A percentile compares a stretch with the other conserved stretches of the same genome.
phyloP scores from a whole-genome alignment of 129 eudicot species.

The Flaveria trinervia region DNA sequence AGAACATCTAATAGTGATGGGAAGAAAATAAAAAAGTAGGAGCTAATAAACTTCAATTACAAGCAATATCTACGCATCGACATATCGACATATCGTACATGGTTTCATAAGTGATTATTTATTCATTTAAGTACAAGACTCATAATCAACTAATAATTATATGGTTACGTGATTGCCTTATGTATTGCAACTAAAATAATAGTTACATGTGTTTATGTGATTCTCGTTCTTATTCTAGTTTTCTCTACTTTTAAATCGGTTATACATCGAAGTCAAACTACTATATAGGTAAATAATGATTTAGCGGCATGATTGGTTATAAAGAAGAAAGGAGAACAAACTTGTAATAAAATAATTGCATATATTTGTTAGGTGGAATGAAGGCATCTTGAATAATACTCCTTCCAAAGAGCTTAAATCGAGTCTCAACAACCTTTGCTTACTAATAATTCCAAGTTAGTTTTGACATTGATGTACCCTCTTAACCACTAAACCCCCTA shows the following conservation, averaged over 20 bases:
- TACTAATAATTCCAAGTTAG: constrained; percentile 33
- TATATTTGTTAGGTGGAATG: constrained; percentile 39
- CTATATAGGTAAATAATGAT: too few relatives aligned
- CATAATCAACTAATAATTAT: too few relatives aligned
- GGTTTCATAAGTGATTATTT: neutral
- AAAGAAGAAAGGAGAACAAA: neutral
- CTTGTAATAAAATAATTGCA: constrained; percentile 12
- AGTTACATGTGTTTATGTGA: too few relatives aligned
- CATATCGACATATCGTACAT: neutral
- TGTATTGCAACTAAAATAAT: too few relatives aligned
- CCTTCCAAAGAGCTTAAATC: constrained; percentile 42
- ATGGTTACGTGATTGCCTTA: too few relatives aligned
- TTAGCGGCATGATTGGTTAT: neutral
- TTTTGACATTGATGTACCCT: constrained; percentile 33
- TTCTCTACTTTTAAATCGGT: too few relatives aligned
- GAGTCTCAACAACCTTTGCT: constrained; percentile 38
- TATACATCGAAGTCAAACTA: too few relatives aligned
- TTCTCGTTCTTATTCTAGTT: too few relatives aligned
- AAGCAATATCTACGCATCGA: too few relatives aligned
- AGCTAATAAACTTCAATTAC: neutral
- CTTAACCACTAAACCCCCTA: constrained; percentile 25
- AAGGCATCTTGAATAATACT: constrained; percentile 38
- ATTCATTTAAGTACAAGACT: neutral
- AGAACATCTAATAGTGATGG: neutral
- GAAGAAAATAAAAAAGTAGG: neutral